phyloP scores from a whole-genome alignment of 1,284 basidiomycete genomes.

The Boletus sp. region DNA sequence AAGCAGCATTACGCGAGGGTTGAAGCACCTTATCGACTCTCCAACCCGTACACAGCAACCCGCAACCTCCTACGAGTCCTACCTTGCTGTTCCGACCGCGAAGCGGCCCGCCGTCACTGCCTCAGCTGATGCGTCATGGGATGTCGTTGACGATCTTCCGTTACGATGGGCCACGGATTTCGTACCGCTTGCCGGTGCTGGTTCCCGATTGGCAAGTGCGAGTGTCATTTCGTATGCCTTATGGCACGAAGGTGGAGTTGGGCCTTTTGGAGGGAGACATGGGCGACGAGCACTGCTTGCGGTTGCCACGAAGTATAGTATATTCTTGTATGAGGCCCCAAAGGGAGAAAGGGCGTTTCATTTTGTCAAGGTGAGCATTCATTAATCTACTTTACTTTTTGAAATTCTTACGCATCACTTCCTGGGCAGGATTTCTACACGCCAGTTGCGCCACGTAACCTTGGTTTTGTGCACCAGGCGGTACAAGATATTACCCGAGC shows the following conservation, averaged over 20 bases:
- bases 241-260: constrained; percentile 51
- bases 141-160: constrained; percentile 72
- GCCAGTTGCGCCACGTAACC: constrained; percentile 58
- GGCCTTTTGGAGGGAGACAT: constrained; percentile 38
- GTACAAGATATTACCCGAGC: constrained; percentile 53
- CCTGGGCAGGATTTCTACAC: constrained; percentile 74
- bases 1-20: constrained; percentile 56
- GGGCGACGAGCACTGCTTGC: constrained; percentile 66
- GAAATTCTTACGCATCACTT: neutral
- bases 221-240: constrained; percentile 66
- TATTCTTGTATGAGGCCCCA: constrained; percentile 75
- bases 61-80: constrained; percentile 35
- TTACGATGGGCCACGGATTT: constrained; percentile 80
- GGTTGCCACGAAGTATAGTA: constrained; percentile 69
- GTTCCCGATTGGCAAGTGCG: constrained; percentile 59
- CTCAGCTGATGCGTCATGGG: constrained; percentile 60
- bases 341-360: constrained; percentile 78
- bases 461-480: constrained; percentile 69
- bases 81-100: constrained; percentile 26
- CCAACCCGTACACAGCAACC: constrained; percentile 32
- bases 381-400: neutral
- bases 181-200: constrained; percentile 63
- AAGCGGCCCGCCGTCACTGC: constrained; percentile 32
- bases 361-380: constrained; percentile 61
- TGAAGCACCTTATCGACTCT: constrained; percentile 55